Evolutionary conservation across 169 alveolate genomes (phyloP).

Genomic region (Perkinsus olseni): DNA sequence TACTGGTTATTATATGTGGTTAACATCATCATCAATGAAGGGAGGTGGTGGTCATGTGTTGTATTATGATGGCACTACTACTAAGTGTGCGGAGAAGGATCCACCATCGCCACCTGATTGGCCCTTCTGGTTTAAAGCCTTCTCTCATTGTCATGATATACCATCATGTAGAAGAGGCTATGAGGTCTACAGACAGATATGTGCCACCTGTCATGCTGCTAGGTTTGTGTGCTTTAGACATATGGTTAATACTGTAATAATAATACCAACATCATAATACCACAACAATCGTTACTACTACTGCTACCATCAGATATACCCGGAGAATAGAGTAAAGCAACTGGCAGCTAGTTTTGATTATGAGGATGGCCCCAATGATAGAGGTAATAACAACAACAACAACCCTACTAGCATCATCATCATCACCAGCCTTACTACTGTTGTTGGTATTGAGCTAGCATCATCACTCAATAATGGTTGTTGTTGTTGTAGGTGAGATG

Average conservation of each 20-base stretch:
- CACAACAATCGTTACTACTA: neutral
- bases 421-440: no score
- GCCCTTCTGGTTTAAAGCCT: slow-evolving; percentile 66
- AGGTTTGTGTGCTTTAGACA: slow-evolving; percentile 53
- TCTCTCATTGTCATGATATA: slow-evolving; percentile 62
- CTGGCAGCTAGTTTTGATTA: slow-evolving; percentile 65
- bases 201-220: slow-evolving; percentile 68
- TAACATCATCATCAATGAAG: no score
- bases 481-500: slow-evolving; percentile 47
- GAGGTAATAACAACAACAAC: neutral
- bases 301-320: slow-evolving; percentile 41
- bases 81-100: slow-evolving; percentile 45
- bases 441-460: no score
- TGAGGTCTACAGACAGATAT: slow-evolving; percentile 62
- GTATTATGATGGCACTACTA: neutral
- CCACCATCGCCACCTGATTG: slow-evolving; percentile 62
- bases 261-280: neutral
- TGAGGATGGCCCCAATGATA: slow-evolving; percentile 64
- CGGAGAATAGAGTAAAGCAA: slow-evolving; percentile 55
- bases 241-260: slow-evolving; percentile 41
- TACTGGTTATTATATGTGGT: neutral
- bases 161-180: slow-evolving; percentile 53
- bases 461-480: no score
- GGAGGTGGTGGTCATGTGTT: no score
- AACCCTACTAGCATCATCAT: no score